Percentiles rank a stretch among this genome's conserved stretches.
Conservation (phyloP, 179 eudicot genomes). For the Corrigiola litoralis region DNA sequence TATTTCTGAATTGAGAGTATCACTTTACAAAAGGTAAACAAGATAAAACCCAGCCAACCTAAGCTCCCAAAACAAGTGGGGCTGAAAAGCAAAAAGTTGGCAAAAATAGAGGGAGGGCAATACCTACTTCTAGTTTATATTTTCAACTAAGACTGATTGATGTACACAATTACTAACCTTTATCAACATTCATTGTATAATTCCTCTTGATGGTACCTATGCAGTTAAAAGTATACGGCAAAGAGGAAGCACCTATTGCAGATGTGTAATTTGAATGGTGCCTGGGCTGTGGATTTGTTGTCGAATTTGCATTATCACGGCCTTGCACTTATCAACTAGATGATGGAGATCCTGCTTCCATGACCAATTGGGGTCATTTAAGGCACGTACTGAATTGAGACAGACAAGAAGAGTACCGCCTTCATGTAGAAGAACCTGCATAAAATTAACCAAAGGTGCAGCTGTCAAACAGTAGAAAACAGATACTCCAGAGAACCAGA, state of each 20-base stretch:
- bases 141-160: background rate
- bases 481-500: too few species aligned
- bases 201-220: background rate
- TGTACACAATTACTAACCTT: conserved; percentile 19
- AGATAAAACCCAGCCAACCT: too few species aligned
- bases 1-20: background rate
- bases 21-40: conserved; percentile 13
- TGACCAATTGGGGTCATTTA: conserved; percentile 65
- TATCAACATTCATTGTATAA: conserved; percentile 11
- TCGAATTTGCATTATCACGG: conserved; percentile 16
- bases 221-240: background rate
- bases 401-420: conserved; percentile 96
- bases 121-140: conserved; percentile 11
- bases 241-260: conserved; percentile 23
- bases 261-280: conserved; percentile 46
- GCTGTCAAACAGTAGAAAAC: too few species aligned
- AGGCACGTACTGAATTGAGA: conserved; percentile 85
- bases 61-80: background rate
- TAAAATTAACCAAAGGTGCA: conserved; percentile 3
- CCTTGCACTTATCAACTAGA: conserved; percentile 36
- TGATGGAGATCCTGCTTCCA: conserved; percentile 53
- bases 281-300: conserved; percentile 24
- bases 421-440: conserved; percentile 89
- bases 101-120: background rate
- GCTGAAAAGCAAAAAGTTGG: background rate